Conservation (phyloP, 208 protist genomes). For the Leishmania lainsoni region DNA sequence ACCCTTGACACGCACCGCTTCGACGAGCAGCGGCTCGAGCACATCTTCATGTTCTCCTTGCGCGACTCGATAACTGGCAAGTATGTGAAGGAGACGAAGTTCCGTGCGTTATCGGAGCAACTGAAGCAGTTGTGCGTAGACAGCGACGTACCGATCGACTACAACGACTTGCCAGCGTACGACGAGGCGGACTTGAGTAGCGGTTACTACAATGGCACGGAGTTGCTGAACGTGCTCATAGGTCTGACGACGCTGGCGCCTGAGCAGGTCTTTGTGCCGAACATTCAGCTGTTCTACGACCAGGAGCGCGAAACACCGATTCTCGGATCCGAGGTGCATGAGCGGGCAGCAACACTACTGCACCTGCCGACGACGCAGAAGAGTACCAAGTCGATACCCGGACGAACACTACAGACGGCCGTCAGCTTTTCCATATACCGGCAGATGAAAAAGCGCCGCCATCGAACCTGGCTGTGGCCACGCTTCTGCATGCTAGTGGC, state of each 20-base stretch:
- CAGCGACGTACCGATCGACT: conserved; percentile 32
- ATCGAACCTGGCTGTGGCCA: conserved; percentile 33
- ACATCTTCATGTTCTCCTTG: conserved; percentile 36
- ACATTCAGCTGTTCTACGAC: conserved; percentile 38
- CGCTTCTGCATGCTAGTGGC: conserved; percentile 74
- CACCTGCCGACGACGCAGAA: conserved; percentile 64
- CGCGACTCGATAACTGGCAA: conserved; percentile 26
- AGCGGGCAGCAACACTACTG: conserved; percentile 46
- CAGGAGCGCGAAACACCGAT: conserved; percentile 12
- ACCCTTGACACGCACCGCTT: conserved; percentile 30
- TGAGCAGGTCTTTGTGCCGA: conserved; percentile 36
- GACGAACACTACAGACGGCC: conserved; percentile 52
- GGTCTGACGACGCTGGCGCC: conserved; percentile 57
- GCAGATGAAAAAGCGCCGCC: conserved; percentile 9
- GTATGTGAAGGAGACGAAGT: conserved; percentile 30
- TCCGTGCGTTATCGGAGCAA: conserved; percentile 23
- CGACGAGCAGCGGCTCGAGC: conserved; percentile 26
- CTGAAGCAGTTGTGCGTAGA: conserved; percentile 40
- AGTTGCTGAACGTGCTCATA: conserved; percentile 57
- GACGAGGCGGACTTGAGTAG: conserved; percentile 43
- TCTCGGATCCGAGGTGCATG: conserved; percentile 14
- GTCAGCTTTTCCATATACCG: conserved; percentile 61
- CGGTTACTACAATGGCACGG: conserved; percentile 41
- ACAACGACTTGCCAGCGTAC: conserved; percentile 44
- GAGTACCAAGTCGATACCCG: conserved; percentile 32